Base-by-base conservation (phyloP, 2,329 filamentous ascomycete species). In the Cladobotryum mycophilum region DNA sequence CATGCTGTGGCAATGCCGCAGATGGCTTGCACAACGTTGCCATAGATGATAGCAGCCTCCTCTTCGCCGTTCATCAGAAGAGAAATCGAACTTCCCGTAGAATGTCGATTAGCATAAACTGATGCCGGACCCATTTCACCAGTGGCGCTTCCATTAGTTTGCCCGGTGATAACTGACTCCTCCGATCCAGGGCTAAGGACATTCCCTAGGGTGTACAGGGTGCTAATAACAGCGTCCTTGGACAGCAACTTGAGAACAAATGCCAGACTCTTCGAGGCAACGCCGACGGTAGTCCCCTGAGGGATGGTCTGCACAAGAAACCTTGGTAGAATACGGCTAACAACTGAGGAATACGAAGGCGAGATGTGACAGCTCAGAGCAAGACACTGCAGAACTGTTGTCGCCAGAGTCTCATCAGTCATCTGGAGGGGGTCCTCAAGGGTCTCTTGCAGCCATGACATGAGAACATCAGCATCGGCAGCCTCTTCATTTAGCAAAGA, bases 181-280 rank as follows among this genome's bases (percentile, higher is more conserved):
- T 80, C 80, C 13, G 76, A 76, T 43, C 80, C 82, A 5, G 89
- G 85, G 59, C 90, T 96, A 13, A 99, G 76, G 4, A 96, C 86
- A 64, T 99, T 99, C 17, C 93, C 93, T n/a, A 99, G 77, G 0
- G 90, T 93, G 69, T 99, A 99, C 9, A 99, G 75, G 1, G 91
- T 97, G 5, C 91, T 95, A 58, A 99, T 97, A 35, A 96, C 81
- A 35, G 90, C 86, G 72, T 99, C 93, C 60, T 95, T 88, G 1
- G 93, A 95, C 12, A 97, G 77, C 60, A 86, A 78, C 58, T 85
- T 85, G 49, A 99, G 74, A 15, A 95, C 83, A 57, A 85, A 86
- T 2, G 91, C 90, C 34, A 99, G 74, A 59, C 87, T 93, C 57
- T 84, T 82, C n/a, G 91, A 89, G 25, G 92, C 92, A 34, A 92